Evolutionary conservation across 2,329 filamentous ascomycete species (phyloP).

Genomic region (Hypoxylon sp.): DNA sequence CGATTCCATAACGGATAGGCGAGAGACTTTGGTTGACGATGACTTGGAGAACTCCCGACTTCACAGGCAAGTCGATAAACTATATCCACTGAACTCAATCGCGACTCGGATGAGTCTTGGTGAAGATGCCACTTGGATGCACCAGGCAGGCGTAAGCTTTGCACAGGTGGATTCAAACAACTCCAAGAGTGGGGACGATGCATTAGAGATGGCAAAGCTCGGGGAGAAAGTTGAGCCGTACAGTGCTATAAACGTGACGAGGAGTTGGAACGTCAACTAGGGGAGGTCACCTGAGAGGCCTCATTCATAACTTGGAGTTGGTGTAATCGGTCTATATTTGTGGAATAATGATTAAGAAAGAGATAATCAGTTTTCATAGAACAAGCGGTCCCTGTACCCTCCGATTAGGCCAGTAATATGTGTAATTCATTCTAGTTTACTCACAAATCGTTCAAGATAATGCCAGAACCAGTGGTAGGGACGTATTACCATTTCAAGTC

Average conservation of each 20-base stretch:
- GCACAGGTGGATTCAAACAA: slow-evolving; percentile 7
- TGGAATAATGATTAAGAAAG: too few species aligned
- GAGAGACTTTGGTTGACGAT: slow-evolving; percentile 2
- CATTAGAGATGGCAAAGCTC: slow-evolving; percentile 15
- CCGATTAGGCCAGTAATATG: too few species aligned
- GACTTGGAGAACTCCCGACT: slow-evolving; percentile 14
- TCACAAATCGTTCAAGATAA: too few species aligned
- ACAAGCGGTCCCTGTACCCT: too few species aligned
- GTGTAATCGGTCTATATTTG: not conserved
- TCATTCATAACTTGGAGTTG: not conserved
- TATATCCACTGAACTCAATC: slow-evolving; percentile 16
- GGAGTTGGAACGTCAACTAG: slow-evolving; percentile 19
- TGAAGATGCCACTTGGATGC: slow-evolving; percentile 11
- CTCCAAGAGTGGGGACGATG: slow-evolving; percentile 12
- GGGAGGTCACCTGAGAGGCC: not conserved
- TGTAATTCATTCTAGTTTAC: too few species aligned
- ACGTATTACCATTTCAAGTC: too few species aligned
- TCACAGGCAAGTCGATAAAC: slow-evolving; percentile 20
- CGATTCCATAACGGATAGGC: slow-evolving; percentile 2
- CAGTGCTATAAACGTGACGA: slow-evolving; percentile 22
- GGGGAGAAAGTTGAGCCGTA: slow-evolving; percentile 24
- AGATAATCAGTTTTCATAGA: too few species aligned
- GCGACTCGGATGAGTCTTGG: slow-evolving; percentile 5
- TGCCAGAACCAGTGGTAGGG: too few species aligned
- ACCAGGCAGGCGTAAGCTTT: slow-evolving; percentile 4